Conservation (phyloP, 2,329 filamentous ascomycete species). For the Alternaria rosae region DNA sequence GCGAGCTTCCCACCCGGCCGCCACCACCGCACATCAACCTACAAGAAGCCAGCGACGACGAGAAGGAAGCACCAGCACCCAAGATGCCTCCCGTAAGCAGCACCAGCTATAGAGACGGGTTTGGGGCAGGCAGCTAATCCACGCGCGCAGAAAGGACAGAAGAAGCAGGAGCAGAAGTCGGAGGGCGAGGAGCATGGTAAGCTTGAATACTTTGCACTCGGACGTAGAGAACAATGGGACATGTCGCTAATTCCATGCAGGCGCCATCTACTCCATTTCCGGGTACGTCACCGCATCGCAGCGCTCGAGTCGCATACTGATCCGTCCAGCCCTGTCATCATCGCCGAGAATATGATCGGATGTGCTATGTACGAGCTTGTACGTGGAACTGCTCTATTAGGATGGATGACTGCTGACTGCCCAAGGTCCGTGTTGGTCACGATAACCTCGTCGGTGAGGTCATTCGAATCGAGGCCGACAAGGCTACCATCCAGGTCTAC, state of each 20-base stretch:
- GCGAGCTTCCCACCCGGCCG: slow-evolving; percentile 32
- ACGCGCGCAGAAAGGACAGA: slow-evolving; percentile 41
- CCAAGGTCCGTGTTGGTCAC: slow-evolving; percentile 86
- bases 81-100: slow-evolving; percentile 51
- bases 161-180: slow-evolving; percentile 50
- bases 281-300: slow-evolving; percentile 54
- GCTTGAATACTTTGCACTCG: slow-evolving; percentile 16
- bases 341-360: slow-evolving; percentile 98
- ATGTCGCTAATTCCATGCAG: slow-evolving; percentile 43
- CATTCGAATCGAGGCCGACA: slow-evolving; percentile 95
- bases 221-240: background rate
- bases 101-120: background rate
- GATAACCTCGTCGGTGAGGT: slow-evolving; percentile 95
- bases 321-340: slow-evolving; percentile 76
- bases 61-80: slow-evolving; percentile 21
- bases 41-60: slow-evolving; percentile 25
- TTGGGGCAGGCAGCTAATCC: slow-evolving; percentile 34
- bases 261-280: slow-evolving; percentile 75
- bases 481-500: slow-evolving; percentile 98
- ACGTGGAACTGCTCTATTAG: slow-evolving; percentile 47
- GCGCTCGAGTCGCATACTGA: slow-evolving; percentile 34
- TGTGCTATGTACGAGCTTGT: slow-evolving; percentile 99
- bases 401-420: slow-evolving; percentile 16
- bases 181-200: slow-evolving; percentile 65
- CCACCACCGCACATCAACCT: slow-evolving; percentile 35